A percentile compares a stretch with the other conserved stretches of the same genome.
Evolutionary conservation across 2,329 filamentous ascomycete genomes (phyloP).

Genomic region (Calonectria crousiana): DNA sequence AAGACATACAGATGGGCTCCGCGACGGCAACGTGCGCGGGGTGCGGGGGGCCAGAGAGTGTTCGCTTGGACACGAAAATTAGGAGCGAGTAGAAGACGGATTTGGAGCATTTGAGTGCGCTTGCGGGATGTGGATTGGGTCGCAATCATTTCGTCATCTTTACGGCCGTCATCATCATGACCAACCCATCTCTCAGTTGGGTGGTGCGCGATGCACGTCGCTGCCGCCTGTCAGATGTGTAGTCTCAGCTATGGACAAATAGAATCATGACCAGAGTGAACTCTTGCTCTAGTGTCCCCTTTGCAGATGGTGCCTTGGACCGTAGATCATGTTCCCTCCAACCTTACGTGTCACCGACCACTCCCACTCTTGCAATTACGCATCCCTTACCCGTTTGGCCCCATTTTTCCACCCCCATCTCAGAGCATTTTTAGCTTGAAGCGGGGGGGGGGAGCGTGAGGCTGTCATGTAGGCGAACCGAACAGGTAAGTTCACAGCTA

Average conservation of each 20-base stretch:
- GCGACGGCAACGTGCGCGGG: slow-evolving; percentile 34
- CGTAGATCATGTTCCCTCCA: not conserved
- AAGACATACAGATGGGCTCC: slow-evolving; percentile 21
- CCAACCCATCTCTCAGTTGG: not conserved
- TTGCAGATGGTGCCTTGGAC: not conserved
- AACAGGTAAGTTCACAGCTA: slow-evolving; percentile 6
- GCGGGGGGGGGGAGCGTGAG: slow-evolving; percentile 4
- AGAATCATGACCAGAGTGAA: slow-evolving; percentile 2
- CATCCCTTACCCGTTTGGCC: slow-evolving; percentile 5
- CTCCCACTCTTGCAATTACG: slow-evolving; percentile 2
- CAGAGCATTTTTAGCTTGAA: no score
- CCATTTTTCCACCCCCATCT: not conserved
- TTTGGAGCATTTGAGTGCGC: slow-evolving; percentile 14
- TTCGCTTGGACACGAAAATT: slow-evolving; percentile 34
- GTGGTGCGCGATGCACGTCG: not conserved
- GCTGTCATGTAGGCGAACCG: slow-evolving; percentile 8
- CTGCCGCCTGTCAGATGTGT: slow-evolving; percentile 8
- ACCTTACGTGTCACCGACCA: not conserved
- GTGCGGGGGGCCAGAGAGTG: slow-evolving; percentile 28
- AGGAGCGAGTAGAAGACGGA: not conserved
- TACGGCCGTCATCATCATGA: not conserved
- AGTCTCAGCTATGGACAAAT: slow-evolving; percentile 7
- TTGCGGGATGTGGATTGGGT: not conserved
- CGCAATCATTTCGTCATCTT: not conserved
- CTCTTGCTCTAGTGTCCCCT: not conserved